phyloP scores from a whole-genome alignment of 768 basidiomycete species.

The Panaeolus papilionaceus region DNA sequence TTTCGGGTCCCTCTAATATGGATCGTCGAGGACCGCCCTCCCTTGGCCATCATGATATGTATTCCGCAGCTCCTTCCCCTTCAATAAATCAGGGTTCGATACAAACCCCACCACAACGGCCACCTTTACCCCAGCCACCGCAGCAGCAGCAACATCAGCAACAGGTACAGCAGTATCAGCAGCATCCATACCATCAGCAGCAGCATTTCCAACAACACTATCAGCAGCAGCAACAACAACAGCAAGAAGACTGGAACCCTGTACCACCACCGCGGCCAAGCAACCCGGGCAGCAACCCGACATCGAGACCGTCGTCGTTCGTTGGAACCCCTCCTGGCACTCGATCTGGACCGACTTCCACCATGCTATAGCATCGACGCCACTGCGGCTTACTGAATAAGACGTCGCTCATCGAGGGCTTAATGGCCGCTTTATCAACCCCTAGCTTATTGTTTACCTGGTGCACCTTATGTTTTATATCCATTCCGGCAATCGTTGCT shows the following conservation, averaged over 20 bases:
- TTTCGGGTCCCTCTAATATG: slow-evolving; percentile 47
- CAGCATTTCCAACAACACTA: neutral
- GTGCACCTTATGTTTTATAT: slow-evolving; percentile 23
- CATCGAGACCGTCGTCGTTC: slow-evolving; percentile 59
- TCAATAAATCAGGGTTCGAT: slow-evolving; percentile 54
- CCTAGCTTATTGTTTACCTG: slow-evolving; percentile 15
- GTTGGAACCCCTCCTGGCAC: slow-evolving; percentile 37
- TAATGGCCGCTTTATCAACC: neutral
- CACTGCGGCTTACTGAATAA: slow-evolving; percentile 8
- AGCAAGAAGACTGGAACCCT: slow-evolving; percentile 52
- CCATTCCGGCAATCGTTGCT: slow-evolving; percentile 29
- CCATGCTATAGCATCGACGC: slow-evolving; percentile 10
- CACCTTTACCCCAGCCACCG: neutral
- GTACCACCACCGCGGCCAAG: slow-evolving; percentile 46
- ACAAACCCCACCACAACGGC: slow-evolving; percentile 53
- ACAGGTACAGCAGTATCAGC: neutral
- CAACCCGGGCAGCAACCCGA: slow-evolving; percentile 40
- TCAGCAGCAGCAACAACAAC: slow-evolving; percentile 25
- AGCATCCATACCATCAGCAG: slow-evolving; percentile 1
- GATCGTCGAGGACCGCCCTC: slow-evolving; percentile 27
- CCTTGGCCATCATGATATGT: slow-evolving; percentile 33
- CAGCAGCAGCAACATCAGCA: neutral
- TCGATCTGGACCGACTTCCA: slow-evolving; percentile 11
- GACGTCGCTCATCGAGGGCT: neutral
- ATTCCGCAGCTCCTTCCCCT: slow-evolving; percentile 48